Evolutionary conservation across 805 yeast species (phyloP).

Genomic region (Metschnikowia amazonensis): DNA sequence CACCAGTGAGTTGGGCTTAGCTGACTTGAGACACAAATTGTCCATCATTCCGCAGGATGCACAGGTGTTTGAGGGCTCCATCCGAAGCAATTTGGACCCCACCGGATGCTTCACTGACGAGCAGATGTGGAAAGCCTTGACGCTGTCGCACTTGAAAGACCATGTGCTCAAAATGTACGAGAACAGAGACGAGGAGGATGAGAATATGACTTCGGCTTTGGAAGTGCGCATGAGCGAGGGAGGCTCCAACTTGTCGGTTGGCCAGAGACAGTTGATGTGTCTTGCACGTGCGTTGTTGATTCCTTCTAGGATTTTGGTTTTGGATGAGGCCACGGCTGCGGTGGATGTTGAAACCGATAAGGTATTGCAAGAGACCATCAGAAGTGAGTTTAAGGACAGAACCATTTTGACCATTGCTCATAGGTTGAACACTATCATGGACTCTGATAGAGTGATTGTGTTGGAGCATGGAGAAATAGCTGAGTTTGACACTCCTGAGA

Average conservation of each 20-base stretch:
- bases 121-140: conserved; percentile 40
- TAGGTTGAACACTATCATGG: conserved; percentile 77
- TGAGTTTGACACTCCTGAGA: conserved; percentile 71
- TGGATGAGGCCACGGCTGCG: conserved; percentile 88
- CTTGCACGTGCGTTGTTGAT: conserved; percentile 73
- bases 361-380: conserved; percentile 71
- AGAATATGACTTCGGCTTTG: conserved; percentile 25
- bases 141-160: conserved; percentile 40
- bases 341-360: conserved; percentile 84
- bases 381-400: conserved; percentile 68
- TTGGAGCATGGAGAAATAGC: conserved; percentile 71
- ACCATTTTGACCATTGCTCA: conserved; percentile 85
- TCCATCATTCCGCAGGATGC: conserved; percentile 46
- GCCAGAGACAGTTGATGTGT: conserved; percentile 63
- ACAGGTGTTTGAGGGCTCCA: conserved; percentile 43
- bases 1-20: conserved; percentile 36
- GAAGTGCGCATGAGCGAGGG: conserved; percentile 42
- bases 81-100: conserved; percentile 41
- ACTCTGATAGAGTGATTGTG: conserved; percentile 72
- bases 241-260: conserved; percentile 47
- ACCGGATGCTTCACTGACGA: conserved; percentile 33
- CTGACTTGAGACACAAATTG: conserved; percentile 40
- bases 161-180: conserved; percentile 38
- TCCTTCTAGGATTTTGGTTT: conserved; percentile 53
- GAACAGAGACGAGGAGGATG: conserved; percentile 25